Evolutionary conservation across 1,139 yeast species (phyloP), one percentile per base, ranked within the genome.

Genomic region (Pichia sp.): DNA sequence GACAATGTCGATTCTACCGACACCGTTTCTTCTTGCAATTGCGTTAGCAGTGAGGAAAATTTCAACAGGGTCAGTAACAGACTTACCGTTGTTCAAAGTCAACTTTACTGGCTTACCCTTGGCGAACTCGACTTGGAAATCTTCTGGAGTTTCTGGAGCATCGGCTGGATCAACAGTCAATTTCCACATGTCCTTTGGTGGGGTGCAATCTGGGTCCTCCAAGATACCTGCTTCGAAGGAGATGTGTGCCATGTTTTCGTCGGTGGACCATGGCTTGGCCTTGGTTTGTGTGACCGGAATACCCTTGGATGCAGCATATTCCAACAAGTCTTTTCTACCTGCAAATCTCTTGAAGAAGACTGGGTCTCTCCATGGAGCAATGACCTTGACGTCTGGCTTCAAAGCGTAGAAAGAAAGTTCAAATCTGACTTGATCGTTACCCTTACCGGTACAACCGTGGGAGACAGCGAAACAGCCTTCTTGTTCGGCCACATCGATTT

Each of bases 131-230:
- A 93, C 84, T 34, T 88, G 76, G 73, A 93, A 84, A 70, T 85
- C 86, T 78, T 93, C 98, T 67, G 98, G 98, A 54, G 78, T 77
- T 59, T 89, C 84, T 67, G 99, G 99, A 55, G 99, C 98, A 70
- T 93, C 97, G 54, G 78, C 72, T 67, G 99, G 98, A 74, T 92
- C 99, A 58, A 88, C 90, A 53, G 97, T 93, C 72, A 93, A 83
- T 78, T 93, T 93, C 99, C 99, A 93, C 99, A 93, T 93, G 74
- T 93, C 99, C 79, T 90, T 92, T 75, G 99, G 99, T 62, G 99
- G 99, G 54, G 99, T 93, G 65, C 93, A 84, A 73, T 93, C 90
- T 69, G 99, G 99, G 76, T 93, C 95, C 77, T 93, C 99, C 70
- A 93, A 83, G 65, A 93, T 93, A 75, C 99, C 99, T 62, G 99